Conservation (phyloP, 352 stramenopile genomes). For the Globisporangium spinosum region DNA sequence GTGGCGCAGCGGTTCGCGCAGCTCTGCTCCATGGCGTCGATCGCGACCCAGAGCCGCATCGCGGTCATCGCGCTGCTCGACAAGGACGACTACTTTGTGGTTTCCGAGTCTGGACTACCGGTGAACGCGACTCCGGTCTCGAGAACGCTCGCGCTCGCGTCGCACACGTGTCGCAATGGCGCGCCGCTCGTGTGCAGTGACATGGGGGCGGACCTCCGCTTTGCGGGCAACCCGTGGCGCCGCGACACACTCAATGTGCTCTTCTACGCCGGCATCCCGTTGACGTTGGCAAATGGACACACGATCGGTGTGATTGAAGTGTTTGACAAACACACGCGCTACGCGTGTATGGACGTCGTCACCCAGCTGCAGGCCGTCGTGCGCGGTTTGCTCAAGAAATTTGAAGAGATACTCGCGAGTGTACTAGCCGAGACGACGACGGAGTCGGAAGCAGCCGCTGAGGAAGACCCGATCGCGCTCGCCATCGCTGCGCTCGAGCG, state of each 20-base stretch:
- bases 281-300: constrained; percentile 48
- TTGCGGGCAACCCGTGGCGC: constrained; percentile 44
- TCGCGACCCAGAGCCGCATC: constrained; percentile 65
- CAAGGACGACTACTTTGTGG: constrained; percentile 65
- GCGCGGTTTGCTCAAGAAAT: constrained; percentile 44
- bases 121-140: constrained; percentile 38
- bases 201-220: constrained; percentile 42
- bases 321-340: constrained; percentile 36
- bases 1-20: constrained; percentile 50
- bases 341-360: constrained; percentile 46
- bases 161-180: constrained; percentile 52
- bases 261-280: constrained; percentile 71
- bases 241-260: constrained; percentile 33
- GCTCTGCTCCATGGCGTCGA: constrained; percentile 72
- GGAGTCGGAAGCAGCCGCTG: not conserved
- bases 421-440: constrained; percentile 3
- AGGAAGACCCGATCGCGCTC: constrained; percentile 19
- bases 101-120: constrained; percentile 36
- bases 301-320: constrained; percentile 61
- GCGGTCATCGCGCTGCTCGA: constrained; percentile 69
- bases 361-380: constrained; percentile 55
- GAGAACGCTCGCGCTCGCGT: constrained; percentile 32
- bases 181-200: constrained; percentile 58
- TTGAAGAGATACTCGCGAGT: constrained; percentile 44
- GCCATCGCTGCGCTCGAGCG: constrained; percentile 20